Conservation (phyloP, 192 early-diverging fungal species). For the Coemansia aciculifera region DNA sequence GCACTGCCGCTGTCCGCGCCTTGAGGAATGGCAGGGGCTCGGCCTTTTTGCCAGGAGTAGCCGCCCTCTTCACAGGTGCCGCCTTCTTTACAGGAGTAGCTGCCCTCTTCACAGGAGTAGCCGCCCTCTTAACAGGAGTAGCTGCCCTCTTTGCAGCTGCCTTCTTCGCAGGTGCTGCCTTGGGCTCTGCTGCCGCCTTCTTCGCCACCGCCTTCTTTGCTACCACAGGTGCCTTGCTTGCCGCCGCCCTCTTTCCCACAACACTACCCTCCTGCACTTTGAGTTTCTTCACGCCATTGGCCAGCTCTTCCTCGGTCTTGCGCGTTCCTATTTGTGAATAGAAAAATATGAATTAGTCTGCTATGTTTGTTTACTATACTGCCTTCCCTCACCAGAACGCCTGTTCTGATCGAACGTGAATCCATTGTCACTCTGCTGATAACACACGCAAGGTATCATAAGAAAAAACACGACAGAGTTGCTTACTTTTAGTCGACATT, state of each 20-base stretch:
- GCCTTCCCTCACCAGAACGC: background rate
- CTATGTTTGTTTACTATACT: background rate
- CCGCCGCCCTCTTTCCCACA: background rate
- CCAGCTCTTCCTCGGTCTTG: slow-evolving; percentile 19
- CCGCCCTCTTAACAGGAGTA: too few species aligned
- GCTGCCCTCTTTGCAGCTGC: slow-evolving; percentile 1
- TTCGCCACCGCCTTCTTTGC: slow-evolving; percentile 13
- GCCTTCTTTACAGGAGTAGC: slow-evolving; percentile 9
- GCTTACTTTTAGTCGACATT: slow-evolving; percentile 31
- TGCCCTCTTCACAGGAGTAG: too few species aligned
- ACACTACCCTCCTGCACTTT: slow-evolving; percentile 23
- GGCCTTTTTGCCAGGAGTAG: background rate
- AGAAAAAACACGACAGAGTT: background rate
- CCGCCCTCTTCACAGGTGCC: slow-evolving; percentile 2
- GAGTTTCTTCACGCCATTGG: slow-evolving; percentile 38
- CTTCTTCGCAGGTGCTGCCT: slow-evolving; percentile 15
- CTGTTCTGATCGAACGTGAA: too few species aligned
- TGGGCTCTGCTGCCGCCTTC: slow-evolving; percentile 14
- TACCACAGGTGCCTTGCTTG: background rate
- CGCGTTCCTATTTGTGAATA: slow-evolving; percentile 32
- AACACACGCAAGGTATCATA: background rate
- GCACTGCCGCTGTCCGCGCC: slow-evolving; percentile 30
- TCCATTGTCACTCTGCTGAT: background rate
- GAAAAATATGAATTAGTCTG: background rate
- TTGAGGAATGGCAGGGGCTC: slow-evolving; percentile 42